These are phyloP conservation scores for Salix brachista DNA, from an alignment of 345 rosid species.

Conservation along the genomic window DNA sequence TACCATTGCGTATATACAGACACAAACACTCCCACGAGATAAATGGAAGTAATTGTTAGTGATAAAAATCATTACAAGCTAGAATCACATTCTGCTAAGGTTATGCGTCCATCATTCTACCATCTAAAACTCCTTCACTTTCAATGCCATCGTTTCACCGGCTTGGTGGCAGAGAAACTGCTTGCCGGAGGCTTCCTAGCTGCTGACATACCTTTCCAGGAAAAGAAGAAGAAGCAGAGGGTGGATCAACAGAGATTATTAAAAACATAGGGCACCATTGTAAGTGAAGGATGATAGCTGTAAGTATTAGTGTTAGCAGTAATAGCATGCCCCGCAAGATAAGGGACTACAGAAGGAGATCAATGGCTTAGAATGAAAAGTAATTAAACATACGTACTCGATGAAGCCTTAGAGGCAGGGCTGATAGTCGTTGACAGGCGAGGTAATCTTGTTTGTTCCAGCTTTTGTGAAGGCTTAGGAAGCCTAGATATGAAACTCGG, in stretches of 20 bases:
- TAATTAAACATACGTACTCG: slow-evolving; percentile 39
- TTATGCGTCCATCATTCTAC: slow-evolving; percentile 1
- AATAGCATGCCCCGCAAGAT: neutral
- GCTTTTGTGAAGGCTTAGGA: slow-evolving; percentile 50
- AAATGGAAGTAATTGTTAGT: slow-evolving; percentile 12
- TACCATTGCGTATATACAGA: neutral
- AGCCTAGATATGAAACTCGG: slow-evolving; percentile 42
- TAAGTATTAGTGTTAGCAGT: too few relatives aligned
- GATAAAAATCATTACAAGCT: neutral
- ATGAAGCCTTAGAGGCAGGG: slow-evolving; percentile 41
- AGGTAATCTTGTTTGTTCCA: slow-evolving; percentile 39
- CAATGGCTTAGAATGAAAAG: neutral
- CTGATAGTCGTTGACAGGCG: slow-evolving; percentile 49
- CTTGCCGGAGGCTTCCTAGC: slow-evolving; percentile 25
- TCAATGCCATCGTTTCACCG: slow-evolving; percentile 32
- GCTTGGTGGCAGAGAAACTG: slow-evolving; percentile 33
- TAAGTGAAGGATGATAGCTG: neutral
- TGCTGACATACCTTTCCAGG: slow-evolving; percentile 24
- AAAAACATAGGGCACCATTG: neutral
- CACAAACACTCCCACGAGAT: slow-evolving; percentile 3
- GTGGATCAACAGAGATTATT: neutral
- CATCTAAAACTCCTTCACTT: neutral
- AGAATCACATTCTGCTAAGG: slow-evolving; percentile 14
- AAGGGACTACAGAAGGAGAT: neutral
- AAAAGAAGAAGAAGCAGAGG: neutral